Percentiles rank a stretch among this genome's conserved stretches.
Evolutionary conservation across 2,329 filamentous ascomycete species (phyloP).

Genomic region (Dactylella cylindrospora): DNA sequence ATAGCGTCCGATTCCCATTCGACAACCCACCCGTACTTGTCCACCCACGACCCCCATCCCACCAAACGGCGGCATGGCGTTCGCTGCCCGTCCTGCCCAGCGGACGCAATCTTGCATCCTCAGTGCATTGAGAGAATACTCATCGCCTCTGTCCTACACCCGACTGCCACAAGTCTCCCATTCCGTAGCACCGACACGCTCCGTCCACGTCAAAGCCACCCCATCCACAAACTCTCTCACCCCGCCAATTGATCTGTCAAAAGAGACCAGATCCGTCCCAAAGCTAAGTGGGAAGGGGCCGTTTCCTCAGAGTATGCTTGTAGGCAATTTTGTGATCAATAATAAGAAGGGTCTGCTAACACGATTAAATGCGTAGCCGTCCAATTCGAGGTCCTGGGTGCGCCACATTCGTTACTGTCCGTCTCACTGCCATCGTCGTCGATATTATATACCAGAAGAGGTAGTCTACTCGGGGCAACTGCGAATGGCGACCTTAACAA

Average conservation of each 20-base stretch:
- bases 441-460: slow-evolving; percentile 85
- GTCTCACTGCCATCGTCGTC: slow-evolving; percentile 91
- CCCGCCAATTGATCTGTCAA: slow-evolving; percentile 47
- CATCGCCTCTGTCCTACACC: slow-evolving; percentile 6
- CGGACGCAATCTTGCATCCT: slow-evolving; percentile 40
- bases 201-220: slow-evolving; percentile 48
- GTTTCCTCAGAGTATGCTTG: slow-evolving; percentile 47
- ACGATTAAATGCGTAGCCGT: slow-evolving; percentile 66
- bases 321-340: neutral
- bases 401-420: slow-evolving; percentile 89
- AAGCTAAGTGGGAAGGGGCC: slow-evolving; percentile 48
- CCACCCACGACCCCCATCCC: neutral
- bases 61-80: slow-evolving; percentile 33
- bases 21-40: no score
- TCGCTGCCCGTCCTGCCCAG: slow-evolving; percentile 28
- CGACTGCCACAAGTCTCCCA: slow-evolving; percentile 1
- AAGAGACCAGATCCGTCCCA: slow-evolving; percentile 48
- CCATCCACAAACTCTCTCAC: slow-evolving; percentile 47
- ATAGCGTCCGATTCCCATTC: slow-evolving; percentile 12
- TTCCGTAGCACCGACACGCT: slow-evolving; percentile 33
- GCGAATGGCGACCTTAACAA: slow-evolving; percentile 89
- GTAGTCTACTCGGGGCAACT: slow-evolving; percentile 72
- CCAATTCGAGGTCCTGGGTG: slow-evolving; percentile 87
- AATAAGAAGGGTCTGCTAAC: slow-evolving; percentile 9
- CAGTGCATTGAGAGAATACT: slow-evolving; percentile 14